phyloP scores from a whole-genome alignment of 2,329 filamentous ascomycete species.

The Trichoderma sp. region DNA sequence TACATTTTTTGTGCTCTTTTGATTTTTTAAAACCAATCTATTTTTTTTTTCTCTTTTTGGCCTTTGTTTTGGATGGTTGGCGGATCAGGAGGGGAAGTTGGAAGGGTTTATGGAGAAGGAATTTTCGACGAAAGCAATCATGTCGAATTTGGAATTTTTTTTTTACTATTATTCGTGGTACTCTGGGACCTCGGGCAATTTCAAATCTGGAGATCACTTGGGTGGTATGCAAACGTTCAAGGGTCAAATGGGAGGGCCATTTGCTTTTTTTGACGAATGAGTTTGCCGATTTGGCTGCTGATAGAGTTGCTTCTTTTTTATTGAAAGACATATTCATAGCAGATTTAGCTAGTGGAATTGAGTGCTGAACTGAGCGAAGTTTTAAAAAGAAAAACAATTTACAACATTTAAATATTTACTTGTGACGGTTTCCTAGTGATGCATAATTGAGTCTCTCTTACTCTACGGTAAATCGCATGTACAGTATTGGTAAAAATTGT shows the following conservation, averaged over 20 bases:
- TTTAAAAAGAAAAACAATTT: background rate
- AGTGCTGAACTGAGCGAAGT: slow-evolving; percentile 2
- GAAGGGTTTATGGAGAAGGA: background rate
- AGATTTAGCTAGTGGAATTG: background rate
- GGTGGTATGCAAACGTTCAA: background rate
- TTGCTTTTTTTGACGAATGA: background rate
- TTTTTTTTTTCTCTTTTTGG: slow-evolving; percentile 3
- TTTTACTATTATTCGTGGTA: background rate
- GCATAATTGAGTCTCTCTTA: background rate
- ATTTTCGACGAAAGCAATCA: background rate
- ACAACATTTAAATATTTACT: background rate
- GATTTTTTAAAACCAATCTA: background rate
- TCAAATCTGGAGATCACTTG: background rate
- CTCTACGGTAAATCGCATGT: background rate
- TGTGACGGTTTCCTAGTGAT: background rate
- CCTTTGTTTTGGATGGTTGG: background rate
- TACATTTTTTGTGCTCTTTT: background rate
- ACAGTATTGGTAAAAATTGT: background rate
- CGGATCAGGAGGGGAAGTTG: background rate
- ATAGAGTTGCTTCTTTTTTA: slow-evolving; percentile 1
- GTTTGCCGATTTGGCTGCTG: slow-evolving; percentile 1
- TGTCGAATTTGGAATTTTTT: background rate
- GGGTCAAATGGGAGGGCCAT: slow-evolving; percentile 1
- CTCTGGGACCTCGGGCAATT: background rate
- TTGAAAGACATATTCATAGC: background rate